Percentiles rank a stretch among this genome's conserved stretches.
Evolutionary conservation across 1,139 yeast genomes (phyloP).

Genomic region (Saccharomyces uvarum): DNA sequence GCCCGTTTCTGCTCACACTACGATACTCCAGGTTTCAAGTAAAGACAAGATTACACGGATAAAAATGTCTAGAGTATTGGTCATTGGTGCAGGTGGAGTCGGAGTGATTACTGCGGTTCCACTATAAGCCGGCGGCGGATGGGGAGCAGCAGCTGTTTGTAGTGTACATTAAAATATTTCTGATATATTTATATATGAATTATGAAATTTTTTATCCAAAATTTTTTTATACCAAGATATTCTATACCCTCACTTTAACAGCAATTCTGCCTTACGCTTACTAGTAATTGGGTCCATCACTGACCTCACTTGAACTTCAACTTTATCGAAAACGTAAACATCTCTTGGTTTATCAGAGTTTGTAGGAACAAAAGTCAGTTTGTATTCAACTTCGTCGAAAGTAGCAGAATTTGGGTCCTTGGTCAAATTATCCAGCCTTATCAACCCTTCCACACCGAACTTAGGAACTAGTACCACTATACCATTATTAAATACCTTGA

Average conservation of each 20-base stretch:
- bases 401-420: slow-evolving; percentile 57
- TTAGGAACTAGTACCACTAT: slow-evolving; percentile 93
- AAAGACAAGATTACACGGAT: not conserved
- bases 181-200: not conserved
- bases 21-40: not conserved
- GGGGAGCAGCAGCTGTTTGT: not conserved
- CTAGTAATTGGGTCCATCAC: slow-evolving; percentile 82
- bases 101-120: slow-evolving; percentile 46
- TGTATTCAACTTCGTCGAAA: slow-evolving; percentile 73
- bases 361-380: slow-evolving; percentile 48
- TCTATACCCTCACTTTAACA: slow-evolving; percentile 37
- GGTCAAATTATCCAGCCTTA: slow-evolving; percentile 65
- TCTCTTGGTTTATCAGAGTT: slow-evolving; percentile 39
- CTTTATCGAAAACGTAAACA: slow-evolving; percentile 77
- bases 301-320: slow-evolving; percentile 72
- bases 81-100: slow-evolving; percentile 54
- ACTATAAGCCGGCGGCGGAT: slow-evolving; percentile 5
- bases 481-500: slow-evolving; percentile 90
- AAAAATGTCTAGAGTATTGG: slow-evolving; percentile 25
- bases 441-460: slow-evolving; percentile 92
- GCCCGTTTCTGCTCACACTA: slow-evolving; percentile 12
- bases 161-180: not conserved
- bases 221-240: not conserved
- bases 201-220: not conserved
- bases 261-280: slow-evolving; percentile 82